Conservation (phyloP, 306 rosid species). For the Lathyrus tuberosus region DNA sequence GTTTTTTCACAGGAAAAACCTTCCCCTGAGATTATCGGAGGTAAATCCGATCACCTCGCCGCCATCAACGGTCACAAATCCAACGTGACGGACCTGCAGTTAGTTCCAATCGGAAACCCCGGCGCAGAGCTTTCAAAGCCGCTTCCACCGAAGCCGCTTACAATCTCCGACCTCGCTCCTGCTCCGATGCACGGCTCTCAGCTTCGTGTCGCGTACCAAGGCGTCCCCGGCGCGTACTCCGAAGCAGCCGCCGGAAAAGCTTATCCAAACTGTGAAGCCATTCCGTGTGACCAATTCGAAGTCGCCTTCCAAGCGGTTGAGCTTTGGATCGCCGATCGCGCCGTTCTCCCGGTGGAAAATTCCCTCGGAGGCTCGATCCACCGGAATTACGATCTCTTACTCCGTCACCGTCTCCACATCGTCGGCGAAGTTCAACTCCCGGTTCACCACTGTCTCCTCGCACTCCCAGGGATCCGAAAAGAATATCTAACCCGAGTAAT, state of each 20-base stretch:
- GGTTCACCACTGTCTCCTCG: slow-evolving; percentile 93
- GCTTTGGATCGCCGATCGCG: slow-evolving; percentile 97
- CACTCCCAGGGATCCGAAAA: slow-evolving; percentile 78
- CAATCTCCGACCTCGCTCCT: slow-evolving; percentile 84
- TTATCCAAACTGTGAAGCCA: slow-evolving; percentile 92
- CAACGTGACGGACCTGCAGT: slow-evolving; percentile 53
- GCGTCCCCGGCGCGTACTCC: slow-evolving; percentile 96
- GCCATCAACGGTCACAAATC: slow-evolving; percentile 78
- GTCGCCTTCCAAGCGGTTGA: slow-evolving; percentile 96
- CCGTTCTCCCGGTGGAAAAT: slow-evolving; percentile 84
- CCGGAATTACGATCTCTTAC: slow-evolving; percentile 91
- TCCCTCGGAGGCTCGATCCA: slow-evolving; percentile 98
- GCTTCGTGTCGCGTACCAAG: slow-evolving; percentile 93
- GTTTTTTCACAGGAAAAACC: slow-evolving; percentile 63
- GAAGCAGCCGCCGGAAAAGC: slow-evolving; percentile 98
- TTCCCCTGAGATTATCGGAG: slow-evolving; percentile 38
- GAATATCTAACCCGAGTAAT: slow-evolving; percentile 81
- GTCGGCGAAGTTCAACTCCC: slow-evolving; percentile 95
- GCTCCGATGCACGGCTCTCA: slow-evolving; percentile 96
- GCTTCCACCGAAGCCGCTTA: slow-evolving; percentile 60
- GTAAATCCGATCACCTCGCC: slow-evolving; percentile 36
- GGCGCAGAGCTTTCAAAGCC: slow-evolving; percentile 36
- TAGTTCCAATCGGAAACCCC: slow-evolving; percentile 64
- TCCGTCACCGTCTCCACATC: slow-evolving; percentile 97
- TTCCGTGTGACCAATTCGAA: slow-evolving; percentile 96